Evolutionary conservation across 257 asterid species (phyloP), one percentile per base, ranked within the genome.

Genomic region (Prunella vulgaris): DNA sequence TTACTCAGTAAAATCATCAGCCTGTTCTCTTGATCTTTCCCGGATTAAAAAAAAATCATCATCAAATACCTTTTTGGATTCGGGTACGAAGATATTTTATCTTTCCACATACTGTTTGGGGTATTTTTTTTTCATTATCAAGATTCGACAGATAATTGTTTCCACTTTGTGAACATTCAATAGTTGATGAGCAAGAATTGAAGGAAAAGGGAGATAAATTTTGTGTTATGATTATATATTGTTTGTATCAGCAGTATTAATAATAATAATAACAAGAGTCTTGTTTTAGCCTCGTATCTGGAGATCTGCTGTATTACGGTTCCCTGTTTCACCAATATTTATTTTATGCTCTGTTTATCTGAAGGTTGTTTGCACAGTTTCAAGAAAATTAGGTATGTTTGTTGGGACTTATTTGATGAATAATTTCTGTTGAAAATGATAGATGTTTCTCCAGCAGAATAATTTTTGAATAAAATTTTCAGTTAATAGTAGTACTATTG

Each of bases 321-420:
- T 3, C 28, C 28, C 28, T 25, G 28, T 25, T 25, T 25, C 28
- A 25, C 3, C 28, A 25, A 25, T 25, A 1, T 25, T 1, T 49
- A 42, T 33, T 14, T 13, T 61, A 9, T 18, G 44, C 24, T 14
- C 2, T 58, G 56, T 24, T 67, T 62, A 20, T 38, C 60, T 76
- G 60, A 56, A 56, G 27, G 17, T 63, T 30, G n/a, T n/a, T n/a
- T n/a, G n/a, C n/a, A n/a, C n/a, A 22, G 59, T 64, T 61, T 54
- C 35, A 46, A 66, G 37, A 32, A 59, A 40, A 35, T 52, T 75
- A 71, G 77, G 79, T 76, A 10, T 74, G 67, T 66, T 40, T 60
- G 63, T 72, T 74, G 68, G 35, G 64, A 54, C 20, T 42, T 54
- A 74, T 62, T 46, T 60, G 54, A n/a, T 46, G 28, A 61, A 22